A percentile compares a stretch with the other conserved stretches of the same genome.
phyloP scores from a whole-genome alignment of 495 filamentous ascomycete species.

The Penicillium maclennaniae region DNA sequence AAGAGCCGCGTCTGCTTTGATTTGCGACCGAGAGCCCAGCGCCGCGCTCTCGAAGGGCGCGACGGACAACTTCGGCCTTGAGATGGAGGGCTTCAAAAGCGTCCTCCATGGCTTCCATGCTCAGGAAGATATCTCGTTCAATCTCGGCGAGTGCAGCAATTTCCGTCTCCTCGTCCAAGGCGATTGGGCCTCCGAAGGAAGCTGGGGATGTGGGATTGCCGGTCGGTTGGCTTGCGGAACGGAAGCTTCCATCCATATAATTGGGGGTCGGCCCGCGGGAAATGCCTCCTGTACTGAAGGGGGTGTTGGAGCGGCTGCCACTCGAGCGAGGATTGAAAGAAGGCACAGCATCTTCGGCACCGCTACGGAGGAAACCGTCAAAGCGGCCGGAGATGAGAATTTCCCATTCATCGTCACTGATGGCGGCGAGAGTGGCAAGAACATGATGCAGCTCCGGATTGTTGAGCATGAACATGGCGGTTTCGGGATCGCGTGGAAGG shows the following conservation, averaged over 20 bases:
- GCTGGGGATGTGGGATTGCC: constrained; percentile 33
- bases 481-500: constrained; percentile 75
- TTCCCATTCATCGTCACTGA: constrained; percentile 90
- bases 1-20: constrained; percentile 61
- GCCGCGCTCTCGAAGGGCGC: constrained; percentile 70
- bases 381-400: constrained; percentile 94
- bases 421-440: constrained; percentile 79
- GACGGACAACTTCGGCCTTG: constrained; percentile 77
- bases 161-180: constrained; percentile 91
- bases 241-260: constrained; percentile 35
- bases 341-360: constrained; percentile 63
- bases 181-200: constrained; percentile 63
- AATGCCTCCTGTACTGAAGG: constrained; percentile 38
- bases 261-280: constrained; percentile 40
- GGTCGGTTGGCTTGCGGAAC: constrained; percentile 38
- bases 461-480: constrained; percentile 83
- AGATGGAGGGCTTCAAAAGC: constrained; percentile 89
- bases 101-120: constrained; percentile 93
- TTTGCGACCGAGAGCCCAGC: constrained; percentile 74
- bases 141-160: constrained; percentile 85
- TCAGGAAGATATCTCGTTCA: constrained; percentile 86
- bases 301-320: constrained; percentile 42
- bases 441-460: constrained; percentile 79
- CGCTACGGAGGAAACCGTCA: constrained; percentile 93
- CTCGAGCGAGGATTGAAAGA: constrained; percentile 23